phyloP scores from a whole-genome alignment of 352 stramenopile species.

The Globisporangium middletonii region DNA sequence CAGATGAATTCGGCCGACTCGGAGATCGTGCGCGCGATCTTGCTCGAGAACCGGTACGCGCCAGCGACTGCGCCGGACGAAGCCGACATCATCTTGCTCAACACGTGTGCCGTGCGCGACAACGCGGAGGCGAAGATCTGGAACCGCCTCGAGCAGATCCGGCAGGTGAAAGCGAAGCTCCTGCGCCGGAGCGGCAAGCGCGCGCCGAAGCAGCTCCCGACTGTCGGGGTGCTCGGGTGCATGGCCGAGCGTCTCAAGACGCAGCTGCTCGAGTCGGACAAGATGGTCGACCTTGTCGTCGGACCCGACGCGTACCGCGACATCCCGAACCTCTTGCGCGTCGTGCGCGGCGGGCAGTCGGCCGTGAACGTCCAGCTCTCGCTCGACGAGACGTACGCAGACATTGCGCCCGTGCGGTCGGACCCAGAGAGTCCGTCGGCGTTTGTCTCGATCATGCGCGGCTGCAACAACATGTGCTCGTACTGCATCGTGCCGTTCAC shows the following conservation, averaged over 20 bases:
- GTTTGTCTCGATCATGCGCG: slow-evolving; percentile 98
- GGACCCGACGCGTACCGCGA: slow-evolving; percentile 98
- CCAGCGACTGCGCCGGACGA: slow-evolving; percentile 53
- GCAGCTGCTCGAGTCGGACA: slow-evolving; percentile 91
- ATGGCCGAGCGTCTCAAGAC: slow-evolving; percentile 99
- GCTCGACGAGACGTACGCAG: slow-evolving; percentile 98
- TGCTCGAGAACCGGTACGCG: slow-evolving; percentile 74
- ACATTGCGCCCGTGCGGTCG: slow-evolving; percentile 93
- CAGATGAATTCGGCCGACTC: slow-evolving; percentile 99
- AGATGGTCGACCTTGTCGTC: slow-evolving; percentile 97
- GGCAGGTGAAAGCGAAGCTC: slow-evolving; percentile 71
- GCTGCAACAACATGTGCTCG: slow-evolving; percentile 99
- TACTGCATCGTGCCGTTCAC: slow-evolving; percentile 99
- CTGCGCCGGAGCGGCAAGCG: slow-evolving; percentile 49
- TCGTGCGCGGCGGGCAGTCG: slow-evolving; percentile 70
- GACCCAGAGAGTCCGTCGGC: slow-evolving; percentile 83
- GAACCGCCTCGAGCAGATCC: slow-evolving; percentile 76
- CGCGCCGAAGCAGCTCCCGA: slow-evolving; percentile 43
- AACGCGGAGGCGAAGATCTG: slow-evolving; percentile 96
- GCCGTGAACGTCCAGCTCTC: slow-evolving; percentile 96
- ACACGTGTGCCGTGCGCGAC: slow-evolving; percentile 99
- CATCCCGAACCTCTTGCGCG: slow-evolving; percentile 91
- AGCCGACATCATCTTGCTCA: slow-evolving; percentile 96
- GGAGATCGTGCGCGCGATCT: slow-evolving; percentile 95
- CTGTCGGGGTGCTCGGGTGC: slow-evolving; percentile 97